A percentile compares a stretch with the other conserved stretches of the same genome.
Conservation (phyloP, 169 alveolate genomes). For the Plasmodium knowlesi region DNA sequence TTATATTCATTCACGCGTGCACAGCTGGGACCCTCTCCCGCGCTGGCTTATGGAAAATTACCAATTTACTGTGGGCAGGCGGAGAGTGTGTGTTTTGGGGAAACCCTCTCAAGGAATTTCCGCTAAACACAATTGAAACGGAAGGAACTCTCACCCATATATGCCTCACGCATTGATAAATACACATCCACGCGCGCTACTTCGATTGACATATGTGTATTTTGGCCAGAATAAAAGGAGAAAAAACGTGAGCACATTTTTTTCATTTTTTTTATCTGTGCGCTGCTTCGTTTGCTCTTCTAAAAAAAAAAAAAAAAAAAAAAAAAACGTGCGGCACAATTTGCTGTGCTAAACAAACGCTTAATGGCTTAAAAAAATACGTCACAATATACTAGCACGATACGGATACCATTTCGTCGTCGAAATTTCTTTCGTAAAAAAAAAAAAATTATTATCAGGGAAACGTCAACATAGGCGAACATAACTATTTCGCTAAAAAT, state of each 20-base stretch:
- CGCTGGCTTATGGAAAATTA: background rate
- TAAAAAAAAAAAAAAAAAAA: slow-evolving; percentile 28
- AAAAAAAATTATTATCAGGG: background rate
- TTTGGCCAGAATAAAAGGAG: background rate
- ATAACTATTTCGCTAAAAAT: background rate
- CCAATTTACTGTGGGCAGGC: background rate
- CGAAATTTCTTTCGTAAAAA: background rate
- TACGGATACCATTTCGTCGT: background rate
- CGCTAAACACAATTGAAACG: background rate
- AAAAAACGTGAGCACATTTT: background rate
- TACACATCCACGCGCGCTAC: background rate
- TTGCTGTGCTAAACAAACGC: background rate
- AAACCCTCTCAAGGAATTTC: background rate
- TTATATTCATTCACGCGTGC: background rate
- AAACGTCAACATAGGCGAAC: background rate
- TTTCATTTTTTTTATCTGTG: slow-evolving; percentile 18
- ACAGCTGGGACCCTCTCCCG: background rate
- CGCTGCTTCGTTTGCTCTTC: background rate
- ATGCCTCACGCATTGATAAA: background rate
- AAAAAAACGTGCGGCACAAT: background rate
- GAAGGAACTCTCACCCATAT: background rate
- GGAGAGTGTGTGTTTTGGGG: background rate
- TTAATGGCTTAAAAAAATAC: background rate
- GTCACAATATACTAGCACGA: background rate
- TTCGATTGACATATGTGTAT: background rate